phyloP scores from a whole-genome alignment of 192 early-diverging fungal species.

The Linnemannia zychae region DNA sequence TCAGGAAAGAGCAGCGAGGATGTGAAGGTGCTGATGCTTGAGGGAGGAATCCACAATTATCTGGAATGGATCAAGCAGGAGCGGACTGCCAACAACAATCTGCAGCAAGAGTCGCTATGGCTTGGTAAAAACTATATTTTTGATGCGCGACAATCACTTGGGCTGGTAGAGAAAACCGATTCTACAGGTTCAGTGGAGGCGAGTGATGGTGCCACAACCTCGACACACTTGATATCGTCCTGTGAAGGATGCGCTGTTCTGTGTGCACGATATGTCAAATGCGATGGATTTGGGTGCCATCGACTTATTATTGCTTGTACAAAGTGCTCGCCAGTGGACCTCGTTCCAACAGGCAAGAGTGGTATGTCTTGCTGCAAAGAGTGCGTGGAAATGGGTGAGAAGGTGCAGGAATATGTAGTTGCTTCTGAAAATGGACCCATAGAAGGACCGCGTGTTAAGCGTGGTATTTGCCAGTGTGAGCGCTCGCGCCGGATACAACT shows the following conservation, averaged over 20 bases:
- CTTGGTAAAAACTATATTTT: constrained; percentile 80
- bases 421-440: not conserved
- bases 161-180: constrained; percentile 13
- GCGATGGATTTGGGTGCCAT: constrained; percentile 63
- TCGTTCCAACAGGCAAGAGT: constrained; percentile 5
- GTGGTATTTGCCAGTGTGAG: constrained; percentile 52
- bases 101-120: constrained; percentile 62
- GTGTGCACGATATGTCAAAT: constrained; percentile 67
- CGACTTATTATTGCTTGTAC: constrained; percentile 63
- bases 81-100: not conserved
- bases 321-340: constrained; percentile 29
- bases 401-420: constrained; percentile 19
- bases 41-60: constrained; percentile 81
- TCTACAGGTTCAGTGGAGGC: not conserved
- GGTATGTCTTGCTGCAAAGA: constrained; percentile 58
- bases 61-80: constrained; percentile 73
- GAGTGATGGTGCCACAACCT: not conserved
- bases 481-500: constrained; percentile 22
- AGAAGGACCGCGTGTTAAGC: constrained; percentile 24
- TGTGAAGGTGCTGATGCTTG: constrained; percentile 71
- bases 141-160: constrained; percentile 75
- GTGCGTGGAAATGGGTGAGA: constrained; percentile 49
- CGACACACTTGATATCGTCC: constrained; percentile 32
- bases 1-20: constrained; percentile 17
- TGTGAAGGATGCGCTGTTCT: constrained; percentile 56